Conservation (phyloP, 2,329 filamentous ascomycete species). For the Fusarium sacchari region DNA sequence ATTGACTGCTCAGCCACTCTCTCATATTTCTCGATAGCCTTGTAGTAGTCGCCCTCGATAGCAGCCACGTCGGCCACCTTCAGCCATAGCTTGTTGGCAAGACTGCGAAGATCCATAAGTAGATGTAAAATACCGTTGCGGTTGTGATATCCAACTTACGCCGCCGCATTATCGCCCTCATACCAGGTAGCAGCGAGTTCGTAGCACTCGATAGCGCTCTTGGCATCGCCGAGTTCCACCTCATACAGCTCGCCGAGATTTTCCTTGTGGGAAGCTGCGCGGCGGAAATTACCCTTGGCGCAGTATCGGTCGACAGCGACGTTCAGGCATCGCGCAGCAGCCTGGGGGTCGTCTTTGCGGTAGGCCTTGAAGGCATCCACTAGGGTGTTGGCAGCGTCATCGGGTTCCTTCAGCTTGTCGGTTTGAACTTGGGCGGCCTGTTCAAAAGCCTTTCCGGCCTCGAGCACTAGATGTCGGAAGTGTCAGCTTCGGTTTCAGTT, state of each 20-base stretch:
- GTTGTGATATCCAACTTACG: constrained; percentile 62
- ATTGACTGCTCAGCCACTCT: constrained; percentile 81
- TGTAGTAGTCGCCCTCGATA: constrained; percentile 84
- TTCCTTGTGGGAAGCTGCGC: constrained; percentile 91
- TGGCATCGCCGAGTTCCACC: constrained; percentile 79
- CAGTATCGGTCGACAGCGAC: constrained; percentile 88
- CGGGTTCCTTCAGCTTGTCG: constrained; percentile 85
- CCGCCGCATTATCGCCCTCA: constrained; percentile 84
- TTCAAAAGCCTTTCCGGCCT: constrained; percentile 89
- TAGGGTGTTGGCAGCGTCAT: constrained; percentile 89
- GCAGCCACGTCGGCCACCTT: constrained; percentile 92
- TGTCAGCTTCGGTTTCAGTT: constrained; percentile 23
- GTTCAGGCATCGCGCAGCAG: constrained; percentile 83
- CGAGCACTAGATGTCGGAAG: constrained; percentile 68
- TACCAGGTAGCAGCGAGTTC: constrained; percentile 90
- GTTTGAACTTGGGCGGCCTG: constrained; percentile 84
- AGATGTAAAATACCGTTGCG: rapidly evolving
- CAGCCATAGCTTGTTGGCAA: constrained; percentile 93
- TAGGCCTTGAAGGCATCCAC: constrained; percentile 97
- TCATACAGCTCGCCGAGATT: constrained; percentile 88
- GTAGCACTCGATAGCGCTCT: constrained; percentile 83
- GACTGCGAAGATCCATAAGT: constrained; percentile 55
- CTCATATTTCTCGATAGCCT: constrained; percentile 84
- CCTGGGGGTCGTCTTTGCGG: constrained; percentile 82
- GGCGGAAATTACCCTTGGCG: constrained; percentile 86